Evolutionary conservation across 2,329 filamentous ascomycete species (phyloP), one percentile per base, ranked within the genome.

Genomic region (Atkinsonella hypoxylon): DNA sequence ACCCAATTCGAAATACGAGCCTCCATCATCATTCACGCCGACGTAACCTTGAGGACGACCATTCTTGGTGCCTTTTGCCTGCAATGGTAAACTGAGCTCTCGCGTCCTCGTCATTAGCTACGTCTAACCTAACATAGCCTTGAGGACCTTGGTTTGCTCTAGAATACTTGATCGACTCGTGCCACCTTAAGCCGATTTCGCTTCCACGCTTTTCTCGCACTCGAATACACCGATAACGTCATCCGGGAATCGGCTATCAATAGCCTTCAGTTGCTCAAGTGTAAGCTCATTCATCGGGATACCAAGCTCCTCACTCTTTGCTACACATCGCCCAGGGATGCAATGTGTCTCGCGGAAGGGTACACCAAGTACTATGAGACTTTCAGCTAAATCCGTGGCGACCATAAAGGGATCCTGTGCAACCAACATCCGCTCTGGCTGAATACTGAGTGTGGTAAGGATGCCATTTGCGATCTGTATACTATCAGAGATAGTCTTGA

Each of bases 391-490:
- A 58, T 86, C 81, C 1, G 79, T 81, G 13, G 88, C 88, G 2
- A 95, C 78, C 87, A 95, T 93, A 62, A 87, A 85, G 9, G 85
- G 8, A 26, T 87, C 83, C 11, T 95, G 74, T 0, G 87, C 84
- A 17, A 83, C 85, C 54, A 73, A 70, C 89, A 95, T 95, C 69
- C 82, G 84, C 55, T 86, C 81, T 0, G 85, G 80, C 59, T 79
- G 75, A 54, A 85, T 76, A 6, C 72, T 78, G 11, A 94, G 72
- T 0, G 87, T 94, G 1, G 81, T 79, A 4, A 95, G 73, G 5
- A 94, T 84, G 50, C 89, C 86, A 22, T 85, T 86, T 30, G 87
- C 86, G 59, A 95, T 95, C 66, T 85, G 81, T 50, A 94, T 77
- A 62, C 85, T 89, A 72, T 94, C 85, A 51, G 77, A 78, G 54